Evolutionary conservation across 1,139 yeast genomes (phyloP).

Genomic region (Nadsonia starkeyi-henricii): DNA sequence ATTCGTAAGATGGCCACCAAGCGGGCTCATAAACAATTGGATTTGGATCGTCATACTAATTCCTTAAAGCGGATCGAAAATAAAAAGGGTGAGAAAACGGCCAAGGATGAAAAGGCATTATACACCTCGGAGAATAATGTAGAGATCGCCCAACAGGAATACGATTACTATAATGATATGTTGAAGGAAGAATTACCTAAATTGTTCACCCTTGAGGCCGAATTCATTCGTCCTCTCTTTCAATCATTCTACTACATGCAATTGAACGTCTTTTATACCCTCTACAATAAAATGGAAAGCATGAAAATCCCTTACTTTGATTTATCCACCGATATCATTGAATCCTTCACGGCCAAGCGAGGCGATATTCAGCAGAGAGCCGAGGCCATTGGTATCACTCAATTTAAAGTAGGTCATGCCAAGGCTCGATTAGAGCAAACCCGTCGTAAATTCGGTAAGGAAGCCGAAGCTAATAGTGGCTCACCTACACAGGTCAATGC

Average conservation of each 20-base stretch:
- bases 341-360: slow-evolving; percentile 64
- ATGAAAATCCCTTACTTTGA: slow-evolving; percentile 95
- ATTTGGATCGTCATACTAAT: slow-evolving; percentile 74
- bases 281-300: slow-evolving; percentile 83
- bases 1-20: slow-evolving; percentile 90
- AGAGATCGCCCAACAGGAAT: slow-evolving; percentile 87
- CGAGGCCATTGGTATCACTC: slow-evolving; percentile 75
- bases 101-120: slow-evolving; percentile 82
- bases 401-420: slow-evolving; percentile 81
- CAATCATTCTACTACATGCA: slow-evolving; percentile 96
- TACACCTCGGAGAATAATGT: slow-evolving; percentile 82
- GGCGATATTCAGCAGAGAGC: slow-evolving; percentile 85
- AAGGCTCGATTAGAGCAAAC: slow-evolving; percentile 72
- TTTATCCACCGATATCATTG: slow-evolving; percentile 57
- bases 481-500: no score
- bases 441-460: slow-evolving; percentile 55
- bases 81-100: slow-evolving; percentile 58
- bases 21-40: slow-evolving; percentile 91
- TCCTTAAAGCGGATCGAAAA: slow-evolving; percentile 57
- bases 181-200: slow-evolving; percentile 80
- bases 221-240: slow-evolving; percentile 83
- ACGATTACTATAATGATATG: slow-evolving; percentile 89
- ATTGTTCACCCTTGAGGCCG: slow-evolving; percentile 76
- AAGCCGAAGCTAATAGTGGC: slow-evolving; percentile 15
- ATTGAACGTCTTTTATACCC: slow-evolving; percentile 84